Evolutionary conservation across 768 basidiomycete species (phyloP).

Genomic region (Clitopilus passeckerianus): DNA sequence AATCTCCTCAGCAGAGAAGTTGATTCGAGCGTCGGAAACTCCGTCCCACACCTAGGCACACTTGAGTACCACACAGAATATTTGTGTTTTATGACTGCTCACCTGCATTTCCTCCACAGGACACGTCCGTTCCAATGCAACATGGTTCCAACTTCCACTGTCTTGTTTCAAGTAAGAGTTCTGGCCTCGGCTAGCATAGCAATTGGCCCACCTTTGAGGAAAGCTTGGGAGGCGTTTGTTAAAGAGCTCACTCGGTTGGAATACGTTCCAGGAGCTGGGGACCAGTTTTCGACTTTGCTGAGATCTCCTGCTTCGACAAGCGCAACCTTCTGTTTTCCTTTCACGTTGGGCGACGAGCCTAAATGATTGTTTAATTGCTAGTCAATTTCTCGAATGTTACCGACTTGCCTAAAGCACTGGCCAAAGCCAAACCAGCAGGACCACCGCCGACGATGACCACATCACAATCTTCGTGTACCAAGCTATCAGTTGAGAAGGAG

Average conservation of each 20-base stretch:
- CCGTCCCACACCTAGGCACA: constrained; percentile 84
- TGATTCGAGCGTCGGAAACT: constrained; percentile 72
- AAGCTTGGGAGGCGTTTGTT: constrained; percentile 66
- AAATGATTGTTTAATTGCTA: background rate
- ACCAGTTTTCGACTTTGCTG: constrained; percentile 64
- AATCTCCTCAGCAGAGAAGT: constrained; percentile 57
- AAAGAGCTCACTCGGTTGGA: constrained; percentile 88
- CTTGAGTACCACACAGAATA: background rate
- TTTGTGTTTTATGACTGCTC: constrained; percentile 12
- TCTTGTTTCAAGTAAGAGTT: constrained; percentile 34
- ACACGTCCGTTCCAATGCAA: constrained; percentile 63
- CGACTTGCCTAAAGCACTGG: constrained; percentile 73
- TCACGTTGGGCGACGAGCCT: constrained; percentile 52
- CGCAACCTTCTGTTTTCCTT: constrained; percentile 55
- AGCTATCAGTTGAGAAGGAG: constrained; percentile 4
- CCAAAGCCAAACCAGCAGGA: constrained; percentile 86
- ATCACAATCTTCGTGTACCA: constrained; percentile 56
- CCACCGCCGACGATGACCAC: constrained; percentile 95
- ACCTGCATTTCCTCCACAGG: constrained; percentile 87
- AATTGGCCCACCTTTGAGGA: constrained; percentile 53
- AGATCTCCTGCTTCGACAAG: constrained; percentile 84
- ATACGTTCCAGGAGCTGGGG: constrained; percentile 43
- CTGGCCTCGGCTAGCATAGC: background rate
- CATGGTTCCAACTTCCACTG: constrained; percentile 79
- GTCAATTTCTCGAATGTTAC: background rate